phyloP scores from a whole-genome alignment of 2,329 filamentous ascomycete genomes.

The Aspergillus aculeatus region DNA sequence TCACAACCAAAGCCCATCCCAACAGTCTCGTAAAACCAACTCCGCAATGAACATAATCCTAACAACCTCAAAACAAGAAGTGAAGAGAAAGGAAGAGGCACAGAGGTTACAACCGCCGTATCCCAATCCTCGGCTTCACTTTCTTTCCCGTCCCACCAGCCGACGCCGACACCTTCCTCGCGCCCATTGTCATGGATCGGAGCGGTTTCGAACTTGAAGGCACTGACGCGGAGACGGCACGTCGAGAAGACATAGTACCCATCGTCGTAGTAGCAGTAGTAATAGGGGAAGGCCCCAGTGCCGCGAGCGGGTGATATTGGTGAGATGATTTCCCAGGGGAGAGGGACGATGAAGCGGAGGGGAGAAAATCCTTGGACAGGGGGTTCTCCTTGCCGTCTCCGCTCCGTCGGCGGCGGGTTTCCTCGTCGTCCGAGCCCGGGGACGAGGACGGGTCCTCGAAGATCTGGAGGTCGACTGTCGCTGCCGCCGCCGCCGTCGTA shows the following conservation, averaged over 20 bases:
- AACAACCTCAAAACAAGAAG: no score
- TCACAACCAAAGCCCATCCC: no score
- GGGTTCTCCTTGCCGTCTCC: constrained; percentile 28
- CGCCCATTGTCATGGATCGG: constrained; percentile 11
- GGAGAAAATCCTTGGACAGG: background rate
- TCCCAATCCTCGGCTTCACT: constrained; percentile 35
- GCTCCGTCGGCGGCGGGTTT: constrained; percentile 16
- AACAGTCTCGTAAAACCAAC: no score
- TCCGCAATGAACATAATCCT: no score
- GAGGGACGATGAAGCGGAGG: background rate
- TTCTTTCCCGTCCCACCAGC: constrained; percentile 19
- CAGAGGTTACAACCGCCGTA: constrained; percentile 31
- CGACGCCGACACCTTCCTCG: constrained; percentile 26
- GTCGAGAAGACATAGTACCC: background rate
- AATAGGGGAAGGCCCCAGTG: background rate
- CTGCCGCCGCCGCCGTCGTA: constrained; percentile 24
- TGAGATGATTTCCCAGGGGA: no score
- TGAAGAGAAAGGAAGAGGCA: no score
- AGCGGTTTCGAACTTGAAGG: constrained; percentile 16
- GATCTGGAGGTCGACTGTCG: constrained; percentile 26
- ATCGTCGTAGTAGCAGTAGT: background rate
- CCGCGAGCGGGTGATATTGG: background rate
- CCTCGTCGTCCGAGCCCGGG: constrained; percentile 13
- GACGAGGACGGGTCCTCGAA: constrained; percentile 32
- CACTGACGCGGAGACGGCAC: background rate